phyloP scores from a whole-genome alignment of 2,329 filamentous ascomycete species.

The Alternaria sp. region DNA sequence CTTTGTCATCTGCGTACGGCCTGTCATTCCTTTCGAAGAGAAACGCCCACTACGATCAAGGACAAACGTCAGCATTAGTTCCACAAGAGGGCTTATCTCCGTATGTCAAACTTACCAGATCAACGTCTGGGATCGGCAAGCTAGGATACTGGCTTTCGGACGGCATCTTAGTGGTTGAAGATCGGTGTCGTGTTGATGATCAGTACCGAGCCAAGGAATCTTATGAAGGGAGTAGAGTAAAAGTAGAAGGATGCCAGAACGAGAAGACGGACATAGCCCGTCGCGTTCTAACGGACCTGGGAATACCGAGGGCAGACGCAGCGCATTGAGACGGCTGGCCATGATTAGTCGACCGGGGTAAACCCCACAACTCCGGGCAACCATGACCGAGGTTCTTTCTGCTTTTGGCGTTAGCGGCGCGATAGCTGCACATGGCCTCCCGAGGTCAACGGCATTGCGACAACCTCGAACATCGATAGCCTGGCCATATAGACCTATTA shows the following conservation, averaged over 20 bases:
- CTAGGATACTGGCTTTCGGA: slow-evolving; percentile 69
- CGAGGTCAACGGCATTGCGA: slow-evolving; percentile 25
- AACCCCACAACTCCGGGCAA: slow-evolving; percentile 17
- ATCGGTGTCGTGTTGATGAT: slow-evolving; percentile 8
- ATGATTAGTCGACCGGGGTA: slow-evolving; percentile 20
- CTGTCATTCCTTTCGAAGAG: slow-evolving; percentile 74
- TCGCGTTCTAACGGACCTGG: slow-evolving; percentile 12
- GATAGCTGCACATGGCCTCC: slow-evolving; percentile 8
- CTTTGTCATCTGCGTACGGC: slow-evolving; percentile 73
- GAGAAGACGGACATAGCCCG: slow-evolving; percentile 13
- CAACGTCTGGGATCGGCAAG: slow-evolving; percentile 73
- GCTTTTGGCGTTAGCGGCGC: slow-evolving; percentile 16
- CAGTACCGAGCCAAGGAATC: neutral
- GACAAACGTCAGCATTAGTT: neutral
- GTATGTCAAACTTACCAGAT: slow-evolving; percentile 56
- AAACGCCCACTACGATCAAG: slow-evolving; percentile 65
- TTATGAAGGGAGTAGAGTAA: slow-evolving; percentile 7
- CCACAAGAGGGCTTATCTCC: neutral
- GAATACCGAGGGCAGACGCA: slow-evolving; percentile 11
- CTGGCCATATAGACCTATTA: neutral
- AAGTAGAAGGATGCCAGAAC: slow-evolving; percentile 9
- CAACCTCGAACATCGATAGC: neutral
- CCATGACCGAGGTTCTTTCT: slow-evolving; percentile 30
- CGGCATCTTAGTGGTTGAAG: slow-evolving; percentile 64
- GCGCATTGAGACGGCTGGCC: slow-evolving; percentile 19